These are phyloP conservation scores for Penicillium janthinellum DNA, from an alignment of 2,329 filamentous ascomycete species.

Conservation along the genomic window DNA sequence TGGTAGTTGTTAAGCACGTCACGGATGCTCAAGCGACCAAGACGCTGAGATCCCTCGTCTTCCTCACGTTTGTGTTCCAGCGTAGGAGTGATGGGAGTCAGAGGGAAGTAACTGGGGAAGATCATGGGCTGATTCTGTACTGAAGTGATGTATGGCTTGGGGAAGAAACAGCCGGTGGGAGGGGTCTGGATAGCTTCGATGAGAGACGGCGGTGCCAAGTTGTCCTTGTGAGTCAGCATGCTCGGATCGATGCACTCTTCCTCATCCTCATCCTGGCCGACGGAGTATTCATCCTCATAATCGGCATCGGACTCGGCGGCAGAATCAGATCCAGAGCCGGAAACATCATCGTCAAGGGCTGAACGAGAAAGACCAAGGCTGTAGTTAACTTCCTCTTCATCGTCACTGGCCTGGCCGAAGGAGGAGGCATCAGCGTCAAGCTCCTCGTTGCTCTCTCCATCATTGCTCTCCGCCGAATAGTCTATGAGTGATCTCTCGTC, in stretches of 20 bases:
- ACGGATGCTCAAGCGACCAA: conserved; percentile 3
- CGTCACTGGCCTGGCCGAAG: not conserved
- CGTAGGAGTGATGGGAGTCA: conserved; percentile 1
- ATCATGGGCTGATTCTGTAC: not conserved
- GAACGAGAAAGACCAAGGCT: not conserved
- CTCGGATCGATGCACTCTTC: conserved; percentile 7
- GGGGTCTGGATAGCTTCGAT: not conserved
- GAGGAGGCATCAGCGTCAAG: conserved; percentile 1
- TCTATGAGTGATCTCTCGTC: conserved; percentile 5
- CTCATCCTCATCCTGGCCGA: conserved; percentile 3
- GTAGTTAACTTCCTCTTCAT: not conserved
- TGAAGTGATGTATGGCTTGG: not conserved
- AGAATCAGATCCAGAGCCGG: not conserved
- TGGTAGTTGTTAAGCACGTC: conserved; percentile 15
- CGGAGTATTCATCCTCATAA: not conserved
- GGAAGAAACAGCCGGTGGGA: not conserved
- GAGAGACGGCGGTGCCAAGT: not conserved
- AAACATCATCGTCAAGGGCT: not conserved
- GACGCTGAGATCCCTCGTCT: conserved; percentile 22
- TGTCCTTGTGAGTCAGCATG: not conserved
- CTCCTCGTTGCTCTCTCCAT: not conserved
- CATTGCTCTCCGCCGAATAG: not conserved
- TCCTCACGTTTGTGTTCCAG: conserved; percentile 14
- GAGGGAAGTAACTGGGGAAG: not conserved
- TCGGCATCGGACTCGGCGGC: conserved; percentile 1